These are phyloP conservation scores for Prunus persica DNA, from an alignment of 306 rosid genomes.

Conservation along the genomic window DNA sequence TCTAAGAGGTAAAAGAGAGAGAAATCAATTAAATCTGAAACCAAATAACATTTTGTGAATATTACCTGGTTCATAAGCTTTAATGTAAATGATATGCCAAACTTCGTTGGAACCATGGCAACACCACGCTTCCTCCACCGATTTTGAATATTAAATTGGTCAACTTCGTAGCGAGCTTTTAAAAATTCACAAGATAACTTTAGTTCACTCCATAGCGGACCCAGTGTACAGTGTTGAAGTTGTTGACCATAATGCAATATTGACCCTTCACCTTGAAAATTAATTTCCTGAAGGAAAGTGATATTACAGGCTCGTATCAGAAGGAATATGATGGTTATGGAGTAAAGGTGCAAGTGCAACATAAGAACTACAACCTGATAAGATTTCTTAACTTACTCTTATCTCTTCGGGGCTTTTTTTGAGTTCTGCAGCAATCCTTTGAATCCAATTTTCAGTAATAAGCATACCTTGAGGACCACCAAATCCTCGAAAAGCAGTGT, in stretches of 20 bases:
- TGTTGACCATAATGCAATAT: conserved; percentile 74
- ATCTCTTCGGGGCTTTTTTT: conserved; percentile 81
- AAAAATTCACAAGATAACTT: conserved; percentile 66
- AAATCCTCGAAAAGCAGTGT: conserved; percentile 97
- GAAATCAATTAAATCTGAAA: not conserved
- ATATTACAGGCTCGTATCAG: conserved; percentile 20
- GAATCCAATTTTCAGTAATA: conserved; percentile 91
- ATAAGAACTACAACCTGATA: not conserved
- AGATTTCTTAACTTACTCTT: conserved; percentile 48
- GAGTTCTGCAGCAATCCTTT: conserved; percentile 76
- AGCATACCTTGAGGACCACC: conserved; percentile 99
- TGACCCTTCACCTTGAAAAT: conserved; percentile 91
- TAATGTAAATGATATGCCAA: conserved; percentile 84
- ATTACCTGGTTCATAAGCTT: conserved; percentile 94
- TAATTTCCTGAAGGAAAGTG: conserved; percentile 57
- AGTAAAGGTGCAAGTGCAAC: conserved; percentile 13
- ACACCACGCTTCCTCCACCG: conserved; percentile 94
- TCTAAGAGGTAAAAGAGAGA: not conserved
- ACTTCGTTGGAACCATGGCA: conserved; percentile 88
- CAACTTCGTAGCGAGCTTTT: conserved; percentile 66
- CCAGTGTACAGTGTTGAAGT: conserved; percentile 69
- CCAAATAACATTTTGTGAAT: not conserved
- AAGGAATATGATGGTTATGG: conserved; percentile 10
- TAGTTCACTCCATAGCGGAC: conserved; percentile 70
- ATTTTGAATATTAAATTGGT: conserved; percentile 55